Percentiles rank a stretch among this genome's conserved stretches.
These are phyloP conservation scores for Phytophthora aleatoria DNA, from an alignment of 352 stramenopile genomes.

Conservation along the genomic window DNA sequence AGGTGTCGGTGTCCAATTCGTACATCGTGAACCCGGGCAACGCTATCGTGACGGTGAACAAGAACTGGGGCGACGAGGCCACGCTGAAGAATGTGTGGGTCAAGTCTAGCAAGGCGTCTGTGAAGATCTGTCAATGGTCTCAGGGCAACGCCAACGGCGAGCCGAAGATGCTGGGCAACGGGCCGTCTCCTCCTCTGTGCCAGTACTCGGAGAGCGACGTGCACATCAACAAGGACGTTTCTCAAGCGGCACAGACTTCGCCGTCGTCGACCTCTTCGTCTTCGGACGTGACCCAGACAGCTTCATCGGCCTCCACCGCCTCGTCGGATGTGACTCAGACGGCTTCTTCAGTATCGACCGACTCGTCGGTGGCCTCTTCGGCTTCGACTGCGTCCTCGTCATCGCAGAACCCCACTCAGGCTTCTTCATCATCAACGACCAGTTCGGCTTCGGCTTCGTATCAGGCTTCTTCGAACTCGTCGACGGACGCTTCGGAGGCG, in stretches of 20 bases:
- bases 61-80: slow-evolving; percentile 45
- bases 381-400: slow-evolving; percentile 4
- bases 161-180: slow-evolving; percentile 33
- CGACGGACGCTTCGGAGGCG: slow-evolving; percentile 15
- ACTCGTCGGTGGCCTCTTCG: slow-evolving; percentile 6
- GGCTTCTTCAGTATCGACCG: slow-evolving; percentile 14
- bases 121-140: slow-evolving; percentile 41
- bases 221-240: slow-evolving; percentile 29
- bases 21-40: slow-evolving; percentile 38
- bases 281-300: slow-evolving; percentile 13
- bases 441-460: slow-evolving; percentile 5
- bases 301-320: slow-evolving; percentile 5
- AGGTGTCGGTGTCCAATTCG: slow-evolving; percentile 25
- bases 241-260: slow-evolving; percentile 6
- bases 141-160: slow-evolving; percentile 24
- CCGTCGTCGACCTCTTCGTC: slow-evolving; percentile 11
- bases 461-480: slow-evolving; percentile 11
- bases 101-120: slow-evolving; percentile 13
- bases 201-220: slow-evolving; percentile 34
- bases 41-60: slow-evolving; percentile 44
- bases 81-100: slow-evolving; percentile 46
- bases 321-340: slow-evolving; percentile 9
- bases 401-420: slow-evolving; percentile 2
- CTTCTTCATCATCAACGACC: slow-evolving; percentile 9
- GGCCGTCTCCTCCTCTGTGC: slow-evolving; percentile 24